Conservation (phyloP, 2,329 filamentous ascomycete genomes). For the Pseudogymnoascus sp. region DNA sequence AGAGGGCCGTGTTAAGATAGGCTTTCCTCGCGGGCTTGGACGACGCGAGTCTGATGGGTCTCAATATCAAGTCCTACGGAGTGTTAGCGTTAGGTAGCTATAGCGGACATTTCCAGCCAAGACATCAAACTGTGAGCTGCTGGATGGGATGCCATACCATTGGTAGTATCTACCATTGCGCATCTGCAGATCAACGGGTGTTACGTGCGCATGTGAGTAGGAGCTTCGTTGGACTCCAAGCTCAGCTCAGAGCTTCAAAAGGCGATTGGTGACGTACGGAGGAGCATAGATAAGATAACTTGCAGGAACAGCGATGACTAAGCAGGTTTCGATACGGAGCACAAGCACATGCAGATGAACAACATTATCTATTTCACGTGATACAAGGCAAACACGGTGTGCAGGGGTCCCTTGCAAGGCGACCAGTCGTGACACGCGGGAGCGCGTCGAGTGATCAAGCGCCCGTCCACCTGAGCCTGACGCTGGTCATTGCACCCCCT, state of each 20-base stretch:
- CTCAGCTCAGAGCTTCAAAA: conserved; percentile 6
- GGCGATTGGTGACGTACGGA: background rate
- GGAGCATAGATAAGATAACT: background rate
- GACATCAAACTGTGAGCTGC: background rate
- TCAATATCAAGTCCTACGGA: conserved; percentile 42
- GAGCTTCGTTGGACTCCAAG: background rate
- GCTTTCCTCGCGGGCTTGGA: conserved; percentile 56
- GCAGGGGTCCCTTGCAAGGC: background rate
- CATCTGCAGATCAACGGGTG: background rate
- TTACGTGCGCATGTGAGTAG: background rate
- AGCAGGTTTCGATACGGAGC: background rate
- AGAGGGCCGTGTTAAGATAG: conserved; percentile 47
- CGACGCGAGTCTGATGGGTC: conserved; percentile 45
- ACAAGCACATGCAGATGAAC: background rate
- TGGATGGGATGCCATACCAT: background rate
- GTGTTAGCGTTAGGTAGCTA: background rate
- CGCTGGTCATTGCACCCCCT: background rate
- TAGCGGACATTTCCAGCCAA: background rate
- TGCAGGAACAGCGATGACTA: background rate
- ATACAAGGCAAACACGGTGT: background rate
- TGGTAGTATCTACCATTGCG: background rate
- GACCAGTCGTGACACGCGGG: background rate
- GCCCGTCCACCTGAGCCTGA: background rate
- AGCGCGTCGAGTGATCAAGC: conserved; percentile 2
- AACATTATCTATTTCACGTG: background rate